Evolutionary conservation across 768 basidiomycete genomes (phyloP).

Genomic region (Psilocybe tampanensis): DNA sequence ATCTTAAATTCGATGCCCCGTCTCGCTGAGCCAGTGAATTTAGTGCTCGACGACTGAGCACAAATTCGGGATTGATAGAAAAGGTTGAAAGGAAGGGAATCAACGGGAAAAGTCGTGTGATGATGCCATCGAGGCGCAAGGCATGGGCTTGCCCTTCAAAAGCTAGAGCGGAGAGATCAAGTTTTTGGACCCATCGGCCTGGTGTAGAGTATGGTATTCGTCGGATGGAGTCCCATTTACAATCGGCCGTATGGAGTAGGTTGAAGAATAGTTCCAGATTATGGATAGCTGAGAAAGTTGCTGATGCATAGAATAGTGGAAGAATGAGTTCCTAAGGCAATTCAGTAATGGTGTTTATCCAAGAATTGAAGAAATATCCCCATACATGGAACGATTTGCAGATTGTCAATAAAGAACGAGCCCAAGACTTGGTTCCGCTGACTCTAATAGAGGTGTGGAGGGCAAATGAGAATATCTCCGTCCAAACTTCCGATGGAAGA

Average conservation of each 20-base stretch:
- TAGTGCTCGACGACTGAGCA: conserved; percentile 63
- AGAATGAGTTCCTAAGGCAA: conserved; percentile 56
- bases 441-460: conserved; percentile 24
- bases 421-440: conserved; percentile 20
- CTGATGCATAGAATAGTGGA: conserved; percentile 67
- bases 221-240: conserved; percentile 86
- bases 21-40: conserved; percentile 53
- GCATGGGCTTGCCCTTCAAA: conserved; percentile 48
- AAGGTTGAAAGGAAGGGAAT: conserved; percentile 63
- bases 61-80: conserved; percentile 55
- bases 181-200: conserved; percentile 79
- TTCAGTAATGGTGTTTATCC: not conserved
- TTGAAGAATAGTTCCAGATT: conserved; percentile 59
- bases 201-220: conserved; percentile 87
- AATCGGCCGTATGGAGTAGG: conserved; percentile 64
- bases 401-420: conserved; percentile 40
- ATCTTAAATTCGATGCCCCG: conserved; percentile 48
- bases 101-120: conserved; percentile 67
- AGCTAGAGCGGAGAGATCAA: conserved; percentile 67
- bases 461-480: conserved; percentile 53
- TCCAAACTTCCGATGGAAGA: conserved; percentile 75
- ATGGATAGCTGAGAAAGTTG: conserved; percentile 44
- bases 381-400: conserved; percentile 50
- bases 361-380: not conserved
- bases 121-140: conserved; percentile 60